These are phyloP conservation scores for Leucosporidium creatinivorum DNA, from an alignment of 768 basidiomycete genomes.

Conservation along the genomic window DNA sequence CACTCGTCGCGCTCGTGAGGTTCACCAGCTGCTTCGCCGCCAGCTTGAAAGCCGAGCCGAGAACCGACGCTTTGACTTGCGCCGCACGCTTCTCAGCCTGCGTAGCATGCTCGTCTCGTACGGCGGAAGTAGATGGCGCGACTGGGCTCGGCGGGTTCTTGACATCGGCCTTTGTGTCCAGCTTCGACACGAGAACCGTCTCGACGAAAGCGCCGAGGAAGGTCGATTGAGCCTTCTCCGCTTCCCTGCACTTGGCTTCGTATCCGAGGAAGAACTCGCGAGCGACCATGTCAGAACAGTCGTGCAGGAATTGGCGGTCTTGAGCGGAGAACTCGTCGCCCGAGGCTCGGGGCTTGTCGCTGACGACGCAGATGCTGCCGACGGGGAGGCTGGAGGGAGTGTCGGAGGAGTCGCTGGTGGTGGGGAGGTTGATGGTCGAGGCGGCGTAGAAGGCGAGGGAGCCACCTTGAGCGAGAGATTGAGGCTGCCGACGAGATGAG, in stretches of 20 bases:
- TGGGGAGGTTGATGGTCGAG: slow-evolving; percentile 3
- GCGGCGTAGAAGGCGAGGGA: slow-evolving; percentile 9
- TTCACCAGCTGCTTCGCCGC: no score
- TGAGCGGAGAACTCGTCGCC: not conserved
- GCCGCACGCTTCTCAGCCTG: no score
- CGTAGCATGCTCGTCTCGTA: no score
- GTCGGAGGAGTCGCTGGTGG: not conserved
- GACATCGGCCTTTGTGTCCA: not conserved
- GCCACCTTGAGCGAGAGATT: not conserved
- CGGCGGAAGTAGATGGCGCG: no score
- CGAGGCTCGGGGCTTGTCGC: not conserved
- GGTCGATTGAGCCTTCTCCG: not conserved
- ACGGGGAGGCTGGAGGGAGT: not conserved
- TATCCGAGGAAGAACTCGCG: not conserved
- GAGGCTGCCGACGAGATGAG: no score
- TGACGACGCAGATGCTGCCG: slow-evolving; percentile 3
- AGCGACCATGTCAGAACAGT: not conserved
- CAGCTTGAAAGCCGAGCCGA: no score
- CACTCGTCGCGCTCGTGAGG: no score
- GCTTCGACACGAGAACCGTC: not conserved
- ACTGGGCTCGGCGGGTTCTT: no score
- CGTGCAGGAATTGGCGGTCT: not conserved
- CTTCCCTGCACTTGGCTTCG: not conserved
- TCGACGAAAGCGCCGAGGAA: slow-evolving; percentile 2
- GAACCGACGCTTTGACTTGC: no score